These are phyloP conservation scores for Alternaria metachromatica DNA, from an alignment of 2,329 filamentous ascomycete genomes.

Conservation along the genomic window DNA sequence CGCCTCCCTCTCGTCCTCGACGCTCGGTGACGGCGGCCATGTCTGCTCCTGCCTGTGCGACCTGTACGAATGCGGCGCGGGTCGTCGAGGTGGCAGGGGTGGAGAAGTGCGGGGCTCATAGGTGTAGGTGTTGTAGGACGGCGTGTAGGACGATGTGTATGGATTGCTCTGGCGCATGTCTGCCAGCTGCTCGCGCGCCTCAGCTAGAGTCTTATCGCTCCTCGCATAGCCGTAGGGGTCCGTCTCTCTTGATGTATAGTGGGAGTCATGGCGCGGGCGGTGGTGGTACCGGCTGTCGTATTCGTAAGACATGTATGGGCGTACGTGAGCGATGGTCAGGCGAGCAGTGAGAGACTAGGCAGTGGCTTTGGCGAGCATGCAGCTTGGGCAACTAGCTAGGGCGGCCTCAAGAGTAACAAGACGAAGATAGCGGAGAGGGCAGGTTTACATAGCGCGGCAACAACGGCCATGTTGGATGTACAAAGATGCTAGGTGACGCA, in stretches of 20 bases:
- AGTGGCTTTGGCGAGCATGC: constrained; percentile 6
- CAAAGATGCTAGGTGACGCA: constrained; percentile 19
- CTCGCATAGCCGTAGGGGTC: constrained; percentile 30
- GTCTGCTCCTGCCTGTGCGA: constrained; percentile 27
- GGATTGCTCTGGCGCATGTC: constrained; percentile 33
- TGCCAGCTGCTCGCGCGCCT: constrained; percentile 23
- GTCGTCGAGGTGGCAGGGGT: constrained; percentile 23
- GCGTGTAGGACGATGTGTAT: constrained; percentile 34
- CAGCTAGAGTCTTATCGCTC: constrained; percentile 23
- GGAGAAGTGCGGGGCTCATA: constrained; percentile 44
- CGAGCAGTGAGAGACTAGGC: constrained; percentile 15
- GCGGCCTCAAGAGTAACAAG: constrained; percentile 3
- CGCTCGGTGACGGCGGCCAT: constrained; percentile 68
- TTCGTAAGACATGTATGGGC: constrained; percentile 32
- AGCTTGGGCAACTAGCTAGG: constrained; percentile 1
- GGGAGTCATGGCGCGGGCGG: constrained; percentile 32
- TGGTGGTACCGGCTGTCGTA: constrained; percentile 33
- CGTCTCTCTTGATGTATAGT: constrained; percentile 35
- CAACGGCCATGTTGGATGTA: constrained; percentile 16
- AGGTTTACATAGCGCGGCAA: constrained; percentile 10
- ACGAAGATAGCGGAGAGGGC: constrained; percentile 4
- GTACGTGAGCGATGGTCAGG: constrained; percentile 14
- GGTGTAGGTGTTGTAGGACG: constrained; percentile 32
- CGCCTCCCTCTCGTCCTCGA: constrained; percentile 72
- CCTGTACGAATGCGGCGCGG: constrained; percentile 26